These are phyloP conservation scores for Phytomonas sp. DNA, from an alignment of 208 protist species.

Conservation along the genomic window DNA sequence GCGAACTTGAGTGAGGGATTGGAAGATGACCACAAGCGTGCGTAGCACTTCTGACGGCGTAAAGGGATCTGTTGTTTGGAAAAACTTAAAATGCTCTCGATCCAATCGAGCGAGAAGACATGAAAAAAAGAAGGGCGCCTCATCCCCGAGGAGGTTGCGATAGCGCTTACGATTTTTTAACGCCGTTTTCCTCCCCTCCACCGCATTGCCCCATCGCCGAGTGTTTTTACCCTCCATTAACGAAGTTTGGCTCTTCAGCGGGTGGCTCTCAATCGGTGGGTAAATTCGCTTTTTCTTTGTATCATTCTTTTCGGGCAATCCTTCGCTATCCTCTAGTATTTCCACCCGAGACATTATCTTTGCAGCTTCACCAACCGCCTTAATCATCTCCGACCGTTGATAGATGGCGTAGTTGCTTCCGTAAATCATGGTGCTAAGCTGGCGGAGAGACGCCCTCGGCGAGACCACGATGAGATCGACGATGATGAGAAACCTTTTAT, in stretches of 20 bases:
- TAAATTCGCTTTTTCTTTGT: constrained; percentile 36
- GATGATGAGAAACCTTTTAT: constrained; percentile 29
- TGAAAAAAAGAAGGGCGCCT: constrained; percentile 37
- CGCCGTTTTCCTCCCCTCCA: constrained; percentile 16
- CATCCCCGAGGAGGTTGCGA: constrained; percentile 34
- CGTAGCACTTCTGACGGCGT: constrained; percentile 37
- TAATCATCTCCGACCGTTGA: constrained; percentile 50
- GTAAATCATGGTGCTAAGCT: constrained; percentile 51
- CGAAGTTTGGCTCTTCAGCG: constrained; percentile 16
- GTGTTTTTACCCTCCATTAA: constrained; percentile 51
- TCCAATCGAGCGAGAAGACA: constrained; percentile 38
- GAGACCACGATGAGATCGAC: constrained; percentile 45
- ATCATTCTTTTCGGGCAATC: background rate
- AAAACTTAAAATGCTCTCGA: constrained; percentile 58
- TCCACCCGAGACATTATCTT: constrained; percentile 31
- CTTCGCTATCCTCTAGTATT: background rate
- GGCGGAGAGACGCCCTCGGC: constrained; percentile 31
- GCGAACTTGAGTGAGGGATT: constrained; percentile 23
- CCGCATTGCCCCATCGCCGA: constrained; percentile 51
- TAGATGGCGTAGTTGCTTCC: constrained; percentile 51
- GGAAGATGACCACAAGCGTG: constrained; percentile 27
- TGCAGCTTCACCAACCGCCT: constrained; percentile 56
- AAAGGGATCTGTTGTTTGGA: constrained; percentile 51
- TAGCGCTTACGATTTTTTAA: constrained; percentile 13
- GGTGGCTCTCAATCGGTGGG: constrained; percentile 43